Evolutionary conservation across 352 stramenopile genomes (phyloP), one percentile per base, ranked within the genome.

Genomic region (Globisporangium ultimum): DNA sequence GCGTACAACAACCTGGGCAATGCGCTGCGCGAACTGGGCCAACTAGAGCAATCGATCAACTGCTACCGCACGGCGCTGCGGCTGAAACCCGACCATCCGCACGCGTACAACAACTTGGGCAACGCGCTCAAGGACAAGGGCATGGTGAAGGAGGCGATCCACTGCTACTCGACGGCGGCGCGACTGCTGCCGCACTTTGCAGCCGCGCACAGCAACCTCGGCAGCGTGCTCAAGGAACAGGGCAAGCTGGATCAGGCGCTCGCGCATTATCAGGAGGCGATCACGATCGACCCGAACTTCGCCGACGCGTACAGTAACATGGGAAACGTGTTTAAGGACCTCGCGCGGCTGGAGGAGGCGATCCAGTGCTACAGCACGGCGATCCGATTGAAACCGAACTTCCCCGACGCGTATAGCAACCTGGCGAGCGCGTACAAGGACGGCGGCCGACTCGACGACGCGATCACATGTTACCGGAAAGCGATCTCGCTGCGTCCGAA

Each of bases 1-100:
- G 93, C 91, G 0, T 97, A 96, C 74, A 98, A 98, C 67, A 98
- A 98, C 63, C 68, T 98, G 21, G 93, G 90, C 28, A 98, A 98
- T 50, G 93, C 93, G 11, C 65, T 97, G 42, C 77, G 89, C 11
- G 90, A 97, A 48, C 76, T 91, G 42, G 85, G 80, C 6, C 79
- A 96, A 48, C 67, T 93, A 20, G 84, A 93, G 45, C 81, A 90
- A 41, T 72, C 81, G 7, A 85, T 97, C 17, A 80, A 74, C 48
- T 96, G 87, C 68, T 98, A 97, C 68, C 78, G 87, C 20, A 95
- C 86, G 21, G 91, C 90, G 32, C 68, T 98, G 47, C 73, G 88
- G 28, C 72, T 98, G 22, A 97, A 96, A 60, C 84, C 91, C 0
- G 90, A 98, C 70, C 91, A 98, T 64, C 87, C 91, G 11, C 90